phyloP scores from a whole-genome alignment of 306 rosid species.

The Fagus sylvatica region DNA sequence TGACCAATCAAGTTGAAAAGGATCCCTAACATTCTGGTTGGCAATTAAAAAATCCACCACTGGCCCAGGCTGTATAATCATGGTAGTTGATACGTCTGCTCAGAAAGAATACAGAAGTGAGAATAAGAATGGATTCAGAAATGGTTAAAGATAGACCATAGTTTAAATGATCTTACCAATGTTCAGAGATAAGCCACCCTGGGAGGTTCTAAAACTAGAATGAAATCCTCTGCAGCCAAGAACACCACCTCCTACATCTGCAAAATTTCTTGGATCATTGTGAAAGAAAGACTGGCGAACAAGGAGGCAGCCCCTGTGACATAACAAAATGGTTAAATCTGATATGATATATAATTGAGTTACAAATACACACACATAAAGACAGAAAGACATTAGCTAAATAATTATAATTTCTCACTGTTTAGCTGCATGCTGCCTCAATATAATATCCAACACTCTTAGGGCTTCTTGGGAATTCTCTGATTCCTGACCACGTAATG shows the following conservation, averaged over 20 bases:
- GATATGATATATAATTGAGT: neutral
- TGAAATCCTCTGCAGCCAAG: conserved; percentile 91
- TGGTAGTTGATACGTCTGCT: conserved; percentile 90
- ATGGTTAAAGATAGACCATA: neutral
- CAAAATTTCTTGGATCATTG: conserved; percentile 54
- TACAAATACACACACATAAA: neutral
- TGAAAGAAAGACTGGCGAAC: conserved; percentile 89
- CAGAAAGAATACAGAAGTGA: neutral
- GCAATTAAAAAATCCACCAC: conserved; percentile 83
- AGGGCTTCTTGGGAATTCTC: conserved; percentile 88
- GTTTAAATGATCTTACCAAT: conserved; percentile 47
- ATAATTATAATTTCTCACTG: conserved; percentile 50
- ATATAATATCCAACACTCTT: conserved; percentile 76
- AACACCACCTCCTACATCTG: conserved; percentile 90
- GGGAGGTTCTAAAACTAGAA: conserved; percentile 89
- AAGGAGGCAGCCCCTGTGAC: conserved; percentile 87
- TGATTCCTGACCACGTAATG: conserved; percentile 77
- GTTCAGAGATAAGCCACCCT: conserved; percentile 79
- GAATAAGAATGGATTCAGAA: neutral
- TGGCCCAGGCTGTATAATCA: conserved; percentile 85
- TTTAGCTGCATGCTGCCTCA: conserved; percentile 90
- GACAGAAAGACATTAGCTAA: neutral
- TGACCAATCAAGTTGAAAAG: conserved; percentile 68
- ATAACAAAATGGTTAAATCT: neutral
- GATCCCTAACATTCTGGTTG: conserved; percentile 78